Conservation (phyloP, 208 protist species). For the Leishmania mexicana region DNA sequence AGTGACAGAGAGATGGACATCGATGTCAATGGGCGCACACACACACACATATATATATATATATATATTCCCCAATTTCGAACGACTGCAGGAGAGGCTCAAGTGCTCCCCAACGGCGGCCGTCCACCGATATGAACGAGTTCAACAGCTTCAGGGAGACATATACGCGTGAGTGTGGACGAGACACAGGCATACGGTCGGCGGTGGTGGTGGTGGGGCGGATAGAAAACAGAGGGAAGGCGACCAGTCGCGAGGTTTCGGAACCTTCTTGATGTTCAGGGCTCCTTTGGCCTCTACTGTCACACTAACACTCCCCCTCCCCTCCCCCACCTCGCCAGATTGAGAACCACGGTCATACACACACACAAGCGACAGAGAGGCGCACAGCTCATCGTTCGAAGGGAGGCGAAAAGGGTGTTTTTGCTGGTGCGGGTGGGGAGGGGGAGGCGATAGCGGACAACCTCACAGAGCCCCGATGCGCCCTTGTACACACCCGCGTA, state of each 20-base stretch:
- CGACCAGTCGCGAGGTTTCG: not conserved
- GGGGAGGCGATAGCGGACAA: not conserved
- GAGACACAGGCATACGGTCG: not conserved
- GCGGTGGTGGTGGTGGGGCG: not conserved
- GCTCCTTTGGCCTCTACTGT: not conserved
- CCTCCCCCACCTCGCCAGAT: not conserved
- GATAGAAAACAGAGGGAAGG: not conserved
- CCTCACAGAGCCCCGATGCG: not conserved
- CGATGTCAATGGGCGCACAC: not conserved
- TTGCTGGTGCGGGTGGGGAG: not conserved
- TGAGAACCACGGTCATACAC: not conserved
- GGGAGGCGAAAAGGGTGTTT: not conserved
- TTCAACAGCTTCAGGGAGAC: not conserved
- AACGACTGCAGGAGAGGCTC: no score
- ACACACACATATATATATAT: not conserved
- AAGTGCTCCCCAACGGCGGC: not conserved
- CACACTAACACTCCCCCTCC: not conserved
- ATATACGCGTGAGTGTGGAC: not conserved
- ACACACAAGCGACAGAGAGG: not conserved
- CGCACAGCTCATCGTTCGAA: not conserved
- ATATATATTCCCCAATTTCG: no score
- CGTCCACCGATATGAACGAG: not conserved
- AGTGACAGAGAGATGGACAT: not conserved
- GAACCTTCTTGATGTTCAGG: not conserved
- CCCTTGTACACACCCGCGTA: not conserved